phyloP scores from a whole-genome alignment of 169 alveolate genomes.

The Eimeria necatrix region DNA sequence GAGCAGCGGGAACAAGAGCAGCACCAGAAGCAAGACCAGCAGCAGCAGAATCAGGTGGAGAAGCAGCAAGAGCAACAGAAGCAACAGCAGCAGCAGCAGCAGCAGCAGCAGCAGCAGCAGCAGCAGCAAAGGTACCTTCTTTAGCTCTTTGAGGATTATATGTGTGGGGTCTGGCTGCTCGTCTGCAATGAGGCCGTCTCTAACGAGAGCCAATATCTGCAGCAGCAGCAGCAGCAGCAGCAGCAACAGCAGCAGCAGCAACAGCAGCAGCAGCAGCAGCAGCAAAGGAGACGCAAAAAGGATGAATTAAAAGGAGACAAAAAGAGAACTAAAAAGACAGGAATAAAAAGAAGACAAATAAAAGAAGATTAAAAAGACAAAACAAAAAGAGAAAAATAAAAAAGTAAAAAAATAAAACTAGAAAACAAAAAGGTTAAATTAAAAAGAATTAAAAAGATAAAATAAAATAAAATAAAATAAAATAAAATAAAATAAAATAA shows the following conservation, averaged over 20 bases:
- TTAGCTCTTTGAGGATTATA: constrained; percentile 8
- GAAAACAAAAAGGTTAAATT: neutral
- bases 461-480: neutral
- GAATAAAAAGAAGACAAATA: too few species aligned
- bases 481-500: neutral
- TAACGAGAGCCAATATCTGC: constrained; percentile 73
- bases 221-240: neutral
- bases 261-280: too few species aligned
- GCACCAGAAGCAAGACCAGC: too few species aligned
- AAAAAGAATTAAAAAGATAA: neutral
- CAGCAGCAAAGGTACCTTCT: constrained; percentile 1
- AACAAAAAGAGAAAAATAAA: neutral
- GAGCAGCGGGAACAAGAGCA: too few species aligned
- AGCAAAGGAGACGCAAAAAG: neutral
- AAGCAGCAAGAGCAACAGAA: too few species aligned
- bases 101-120: neutral
- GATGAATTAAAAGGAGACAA: too few species aligned
- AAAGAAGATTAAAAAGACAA: too few species aligned
- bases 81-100: neutral
- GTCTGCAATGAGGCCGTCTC: constrained; percentile 75
- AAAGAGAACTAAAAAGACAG: too few species aligned
- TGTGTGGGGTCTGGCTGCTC: constrained; percentile 44
- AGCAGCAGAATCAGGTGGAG: too few species aligned
- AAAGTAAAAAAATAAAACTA: too few species aligned
- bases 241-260: neutral